Conservation (phyloP, 2,329 filamentous ascomycete species). For the Trichoderma gracile region DNA sequence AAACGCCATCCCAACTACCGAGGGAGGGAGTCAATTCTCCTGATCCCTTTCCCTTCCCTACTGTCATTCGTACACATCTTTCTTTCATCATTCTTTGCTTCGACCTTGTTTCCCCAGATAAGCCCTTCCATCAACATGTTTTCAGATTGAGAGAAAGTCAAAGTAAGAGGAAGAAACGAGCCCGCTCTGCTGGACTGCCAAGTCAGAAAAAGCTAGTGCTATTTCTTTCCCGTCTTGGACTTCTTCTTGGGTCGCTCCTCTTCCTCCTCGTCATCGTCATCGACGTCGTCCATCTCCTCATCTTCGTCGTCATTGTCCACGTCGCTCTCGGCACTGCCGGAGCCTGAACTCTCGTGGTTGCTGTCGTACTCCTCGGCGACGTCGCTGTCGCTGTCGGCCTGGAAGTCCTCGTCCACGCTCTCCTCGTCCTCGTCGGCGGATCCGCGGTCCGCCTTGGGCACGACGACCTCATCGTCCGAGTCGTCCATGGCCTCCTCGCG, state of each 20-base stretch:
- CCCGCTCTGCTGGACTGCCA: background rate
- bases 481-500: slow-evolving; percentile 80
- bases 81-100: too few species aligned
- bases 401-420: slow-evolving; percentile 94
- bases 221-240: slow-evolving; percentile 35
- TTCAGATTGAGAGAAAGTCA: too few species aligned
- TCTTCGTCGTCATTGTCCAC: slow-evolving; percentile 47
- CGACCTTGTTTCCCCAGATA: too few species aligned
- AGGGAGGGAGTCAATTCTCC: background rate
- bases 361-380: slow-evolving; percentile 96
- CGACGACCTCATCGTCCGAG: slow-evolving; percentile 80
- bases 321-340: slow-evolving; percentile 59
- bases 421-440: slow-evolving; percentile 96
- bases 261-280: slow-evolving; percentile 40
- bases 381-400: slow-evolving; percentile 87
- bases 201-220: background rate
- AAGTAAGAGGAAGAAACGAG: too few species aligned
- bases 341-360: slow-evolving; percentile 81
- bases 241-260: slow-evolving; percentile 54
- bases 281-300: slow-evolving; percentile 40
- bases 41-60: background rate
- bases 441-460: slow-evolving; percentile 71
- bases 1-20: slow-evolving; percentile 7
- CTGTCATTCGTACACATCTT: too few species aligned
- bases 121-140: too few species aligned